Conservation (phyloP, 805 yeast genomes). For the Candida schatavii region DNA sequence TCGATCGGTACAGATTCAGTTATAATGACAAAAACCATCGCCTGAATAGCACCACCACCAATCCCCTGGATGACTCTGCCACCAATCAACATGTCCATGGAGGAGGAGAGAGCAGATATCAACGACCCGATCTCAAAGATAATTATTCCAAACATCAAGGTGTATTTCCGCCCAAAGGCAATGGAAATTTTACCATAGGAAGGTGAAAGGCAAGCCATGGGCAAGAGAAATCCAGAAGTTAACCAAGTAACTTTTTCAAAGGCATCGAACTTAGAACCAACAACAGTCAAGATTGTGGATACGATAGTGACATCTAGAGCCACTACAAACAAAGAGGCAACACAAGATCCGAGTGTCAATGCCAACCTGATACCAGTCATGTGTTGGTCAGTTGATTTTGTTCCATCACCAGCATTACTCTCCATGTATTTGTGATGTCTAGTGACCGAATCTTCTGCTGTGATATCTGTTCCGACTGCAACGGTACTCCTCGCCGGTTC, state of each 20-base stretch:
- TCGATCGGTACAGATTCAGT: constrained; percentile 52
- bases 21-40: constrained; percentile 53
- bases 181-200: constrained; percentile 61
- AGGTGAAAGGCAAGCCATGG: constrained; percentile 52
- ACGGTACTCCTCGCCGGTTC: too few relatives aligned
- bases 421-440: constrained; percentile 28
- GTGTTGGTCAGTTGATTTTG: constrained; percentile 34
- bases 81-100: constrained; percentile 62
- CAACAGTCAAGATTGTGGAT: constrained; percentile 46
- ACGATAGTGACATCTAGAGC: constrained; percentile 62
- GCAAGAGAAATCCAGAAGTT: constrained; percentile 51
- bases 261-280: constrained; percentile 47
- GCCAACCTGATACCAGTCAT: constrained; percentile 25
- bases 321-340: constrained; percentile 30
- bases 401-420: constrained; percentile 43
- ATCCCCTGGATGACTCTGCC: constrained; percentile 71
- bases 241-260: constrained; percentile 60
- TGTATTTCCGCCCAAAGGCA: constrained; percentile 54
- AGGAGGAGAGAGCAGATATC: constrained; percentile 50
- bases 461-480: too few relatives aligned
- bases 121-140: constrained; percentile 64
- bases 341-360: constrained; percentile 25
- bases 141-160: constrained; percentile 45
- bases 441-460: too few relatives aligned
- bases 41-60: constrained; percentile 69